Percentiles rank a stretch among this genome's conserved stretches.
These are phyloP conservation scores for Brasilioporus rufonigricans DNA, from an alignment of 768 basidiomycete species.

Conservation along the genomic window DNA sequence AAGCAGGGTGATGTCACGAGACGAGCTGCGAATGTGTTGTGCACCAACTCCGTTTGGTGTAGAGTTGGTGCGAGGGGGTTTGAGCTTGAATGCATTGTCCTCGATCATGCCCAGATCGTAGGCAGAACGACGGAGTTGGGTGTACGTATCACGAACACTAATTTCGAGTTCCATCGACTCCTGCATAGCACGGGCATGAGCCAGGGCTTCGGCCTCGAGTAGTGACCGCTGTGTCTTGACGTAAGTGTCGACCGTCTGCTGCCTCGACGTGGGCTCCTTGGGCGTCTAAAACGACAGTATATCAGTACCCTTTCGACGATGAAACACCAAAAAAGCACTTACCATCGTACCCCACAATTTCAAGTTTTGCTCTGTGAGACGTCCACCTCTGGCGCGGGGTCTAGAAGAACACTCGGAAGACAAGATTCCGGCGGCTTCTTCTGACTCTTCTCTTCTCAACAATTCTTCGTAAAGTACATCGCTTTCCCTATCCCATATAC, in stretches of 20 bases:
- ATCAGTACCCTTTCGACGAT: constrained; percentile 5
- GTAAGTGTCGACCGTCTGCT: constrained; percentile 78
- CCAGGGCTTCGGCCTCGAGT: constrained; percentile 78
- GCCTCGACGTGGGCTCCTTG: constrained; percentile 81
- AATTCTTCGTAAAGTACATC: constrained; percentile 82
- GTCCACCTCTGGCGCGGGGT: constrained; percentile 63
- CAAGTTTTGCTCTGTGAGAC: constrained; percentile 73
- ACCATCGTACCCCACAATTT: constrained; percentile 80
- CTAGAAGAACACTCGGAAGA: constrained; percentile 52
- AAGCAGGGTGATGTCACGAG: constrained; percentile 74
- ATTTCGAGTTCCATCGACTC: constrained; percentile 75
- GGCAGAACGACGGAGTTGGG: constrained; percentile 74
- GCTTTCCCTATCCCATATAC: constrained; percentile 90
- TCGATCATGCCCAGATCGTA: constrained; percentile 62
- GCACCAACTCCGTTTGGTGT: constrained; percentile 34
- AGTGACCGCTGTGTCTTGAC: constrained; percentile 78
- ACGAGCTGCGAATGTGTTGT: constrained; percentile 47
- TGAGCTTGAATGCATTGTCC: constrained; percentile 66
- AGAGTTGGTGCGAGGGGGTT: constrained; percentile 47
- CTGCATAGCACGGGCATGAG: constrained; percentile 73
- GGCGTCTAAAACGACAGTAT: constrained; percentile 62
- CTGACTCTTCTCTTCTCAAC: constrained; percentile 66
- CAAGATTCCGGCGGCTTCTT: constrained; percentile 51
- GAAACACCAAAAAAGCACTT: constrained; percentile 34
- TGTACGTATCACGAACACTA: constrained; percentile 76